A percentile compares a stretch with the other conserved stretches of the same genome.
Evolutionary conservation across 768 basidiomycete genomes (phyloP).

Genomic region (Rhodotorula taiwanensis): DNA sequence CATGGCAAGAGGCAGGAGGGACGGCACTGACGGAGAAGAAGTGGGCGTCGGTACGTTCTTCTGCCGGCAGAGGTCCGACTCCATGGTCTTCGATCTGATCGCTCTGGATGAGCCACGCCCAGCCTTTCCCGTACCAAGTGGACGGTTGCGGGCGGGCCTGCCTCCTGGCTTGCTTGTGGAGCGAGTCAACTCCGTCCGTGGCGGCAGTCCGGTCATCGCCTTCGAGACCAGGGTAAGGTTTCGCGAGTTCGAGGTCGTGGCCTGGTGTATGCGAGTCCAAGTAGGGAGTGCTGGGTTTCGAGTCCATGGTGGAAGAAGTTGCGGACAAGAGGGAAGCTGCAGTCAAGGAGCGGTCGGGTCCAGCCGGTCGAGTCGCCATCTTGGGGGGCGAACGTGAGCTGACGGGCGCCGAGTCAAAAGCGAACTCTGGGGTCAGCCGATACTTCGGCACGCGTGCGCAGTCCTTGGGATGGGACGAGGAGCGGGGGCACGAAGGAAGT

Average conservation of each 20-base stretch:
- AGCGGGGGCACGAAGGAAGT: too few relatives aligned
- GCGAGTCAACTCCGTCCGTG: too few relatives aligned
- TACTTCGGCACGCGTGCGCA: too few relatives aligned
- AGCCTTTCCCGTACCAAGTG: slow-evolving; percentile 1
- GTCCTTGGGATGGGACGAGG: too few relatives aligned
- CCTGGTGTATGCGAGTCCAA: too few relatives aligned
- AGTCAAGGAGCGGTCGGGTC: neutral
- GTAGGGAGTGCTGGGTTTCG: too few relatives aligned
- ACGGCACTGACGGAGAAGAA: slow-evolving; percentile 1
- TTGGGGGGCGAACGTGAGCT: too few relatives aligned
- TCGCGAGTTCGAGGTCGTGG: slow-evolving; percentile 1
- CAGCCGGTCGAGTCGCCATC: too few relatives aligned
- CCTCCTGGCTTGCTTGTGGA: neutral
- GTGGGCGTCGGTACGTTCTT: slow-evolving; percentile 13
- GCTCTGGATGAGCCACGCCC: neutral
- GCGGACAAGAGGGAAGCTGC: neutral
- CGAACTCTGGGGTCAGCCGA: too few relatives aligned
- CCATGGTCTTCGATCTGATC: slow-evolving; percentile 26
- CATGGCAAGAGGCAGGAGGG: too few relatives aligned
- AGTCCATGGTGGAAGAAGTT: accelerated
- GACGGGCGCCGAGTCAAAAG: too few relatives aligned
- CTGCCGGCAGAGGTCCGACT: slow-evolving; percentile 9
- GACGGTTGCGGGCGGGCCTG: neutral
- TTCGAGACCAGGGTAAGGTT: neutral
- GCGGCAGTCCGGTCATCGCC: neutral